Percentiles rank a stretch among this genome's conserved stretches.
Conservation (phyloP, 305 asterid genomes). For the Rubia occidens region DNA sequence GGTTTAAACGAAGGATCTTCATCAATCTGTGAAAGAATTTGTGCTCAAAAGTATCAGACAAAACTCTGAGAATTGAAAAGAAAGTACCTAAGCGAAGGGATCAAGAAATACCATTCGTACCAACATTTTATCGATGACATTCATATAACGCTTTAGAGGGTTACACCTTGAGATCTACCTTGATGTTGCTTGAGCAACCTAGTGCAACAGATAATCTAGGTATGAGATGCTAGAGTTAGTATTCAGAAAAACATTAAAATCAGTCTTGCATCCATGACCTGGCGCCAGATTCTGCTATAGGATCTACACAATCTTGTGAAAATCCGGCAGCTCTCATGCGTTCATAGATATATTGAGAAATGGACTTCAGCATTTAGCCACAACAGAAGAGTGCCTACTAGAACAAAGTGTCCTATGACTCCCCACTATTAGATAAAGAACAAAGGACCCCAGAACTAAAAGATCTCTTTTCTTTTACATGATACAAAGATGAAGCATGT, state of each 20-base stretch:
- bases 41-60: neutral
- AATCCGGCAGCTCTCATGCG: no score
- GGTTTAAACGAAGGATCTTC: constrained; percentile 71
- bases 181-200: constrained; percentile 77
- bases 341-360: no score
- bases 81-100: neutral
- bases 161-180: constrained; percentile 74
- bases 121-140: constrained; percentile 56
- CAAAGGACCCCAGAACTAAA: no score
- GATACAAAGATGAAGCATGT: no score
- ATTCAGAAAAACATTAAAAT: neutral
- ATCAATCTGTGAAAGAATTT: constrained; percentile 36
- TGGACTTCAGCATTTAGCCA: no score
- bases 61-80: neutral
- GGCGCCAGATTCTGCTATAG: no score
- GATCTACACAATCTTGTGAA: no score
- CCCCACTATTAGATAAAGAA: no score
- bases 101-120: constrained; percentile 41
- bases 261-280: no score
- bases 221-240: constrained; percentile 1
- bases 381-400: no score
- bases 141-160: constrained; percentile 65
- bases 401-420: no score
- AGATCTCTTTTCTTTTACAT: no score
- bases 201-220: constrained; percentile 14